Conservation (phyloP, 1,139 yeast species). For the Saccharomyces hybrid region DNA sequence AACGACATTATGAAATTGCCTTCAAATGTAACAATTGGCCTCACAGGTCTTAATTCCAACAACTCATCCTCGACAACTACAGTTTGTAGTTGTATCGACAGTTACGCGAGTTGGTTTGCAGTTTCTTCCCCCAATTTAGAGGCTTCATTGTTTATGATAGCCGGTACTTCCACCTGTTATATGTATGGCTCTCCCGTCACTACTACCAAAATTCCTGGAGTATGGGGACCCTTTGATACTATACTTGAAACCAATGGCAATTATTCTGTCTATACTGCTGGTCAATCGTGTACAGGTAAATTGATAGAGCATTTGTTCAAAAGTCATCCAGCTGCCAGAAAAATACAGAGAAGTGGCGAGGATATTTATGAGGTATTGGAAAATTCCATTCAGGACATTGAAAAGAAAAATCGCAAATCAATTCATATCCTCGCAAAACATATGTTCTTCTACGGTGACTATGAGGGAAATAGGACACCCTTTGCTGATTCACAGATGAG, state of each 20-base stretch:
- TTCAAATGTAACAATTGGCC: slow-evolving; percentile 16
- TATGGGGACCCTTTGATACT: slow-evolving; percentile 51
- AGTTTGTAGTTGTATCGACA: slow-evolving; percentile 40
- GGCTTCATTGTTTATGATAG: slow-evolving; percentile 40
- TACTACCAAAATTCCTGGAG: slow-evolving; percentile 33
- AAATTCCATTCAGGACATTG: slow-evolving; percentile 26
- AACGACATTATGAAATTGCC: slow-evolving; percentile 18
- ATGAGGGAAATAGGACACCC: slow-evolving; percentile 51
- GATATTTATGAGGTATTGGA: slow-evolving; percentile 35
- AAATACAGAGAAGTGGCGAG: slow-evolving; percentile 6
- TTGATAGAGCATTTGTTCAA: slow-evolving; percentile 41
- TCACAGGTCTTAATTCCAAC: slow-evolving; percentile 19
- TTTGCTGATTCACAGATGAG: slow-evolving; percentile 43
- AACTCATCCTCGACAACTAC: slow-evolving; percentile 2
- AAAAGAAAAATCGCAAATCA: slow-evolving; percentile 14
- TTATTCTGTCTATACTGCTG: slow-evolving; percentile 40
- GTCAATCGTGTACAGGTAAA: slow-evolving; percentile 52
- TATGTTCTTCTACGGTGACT: slow-evolving; percentile 46
- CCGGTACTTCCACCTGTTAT: slow-evolving; percentile 56
- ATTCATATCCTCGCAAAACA: slow-evolving; percentile 34
- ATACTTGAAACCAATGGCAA: slow-evolving; percentile 19
- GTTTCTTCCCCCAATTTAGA: slow-evolving; percentile 23
- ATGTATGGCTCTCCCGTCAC: slow-evolving; percentile 30
- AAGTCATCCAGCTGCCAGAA: slow-evolving; percentile 33
- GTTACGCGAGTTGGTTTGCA: slow-evolving; percentile 49